Evolutionary conservation across 306 rosid genomes (phyloP).

Genomic region (Luffa acutangula): DNA sequence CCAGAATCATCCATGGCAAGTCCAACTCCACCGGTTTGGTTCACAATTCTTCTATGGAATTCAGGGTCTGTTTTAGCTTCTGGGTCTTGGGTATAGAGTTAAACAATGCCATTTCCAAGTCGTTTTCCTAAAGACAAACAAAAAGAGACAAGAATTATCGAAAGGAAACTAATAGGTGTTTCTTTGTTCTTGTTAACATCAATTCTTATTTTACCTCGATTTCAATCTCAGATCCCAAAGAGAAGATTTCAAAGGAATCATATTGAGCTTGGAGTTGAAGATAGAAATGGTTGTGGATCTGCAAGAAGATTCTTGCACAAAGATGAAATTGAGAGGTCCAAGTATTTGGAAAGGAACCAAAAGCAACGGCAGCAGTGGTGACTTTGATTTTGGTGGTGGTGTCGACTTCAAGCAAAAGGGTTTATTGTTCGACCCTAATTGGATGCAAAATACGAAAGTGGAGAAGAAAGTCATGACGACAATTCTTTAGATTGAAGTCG

Average conservation of each 20-base stretch:
- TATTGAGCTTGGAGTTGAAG: conserved; percentile 13
- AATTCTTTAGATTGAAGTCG: background rate
- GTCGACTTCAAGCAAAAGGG: background rate
- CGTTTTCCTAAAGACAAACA: conserved; percentile 40
- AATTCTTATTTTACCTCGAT: conserved; percentile 36
- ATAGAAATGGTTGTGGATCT: background rate
- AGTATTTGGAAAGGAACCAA: too few species aligned
- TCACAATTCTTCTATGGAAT: conserved; percentile 28
- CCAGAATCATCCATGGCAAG: conserved; percentile 35
- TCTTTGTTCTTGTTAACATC: conserved; percentile 22
- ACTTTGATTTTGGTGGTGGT: conserved; percentile 11
- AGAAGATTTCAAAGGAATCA: conserved; percentile 30
- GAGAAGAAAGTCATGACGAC: background rate
- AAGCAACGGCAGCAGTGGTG: background rate
- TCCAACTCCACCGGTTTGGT: background rate
- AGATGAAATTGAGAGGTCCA: conserved; percentile 8
- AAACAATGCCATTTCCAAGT: conserved; percentile 29
- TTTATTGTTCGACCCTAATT: conserved; percentile 57
- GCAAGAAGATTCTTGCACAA: conserved; percentile 17
- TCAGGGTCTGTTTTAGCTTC: conserved; percentile 25
- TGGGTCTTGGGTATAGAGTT: conserved; percentile 33
- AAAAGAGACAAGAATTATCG: conserved; percentile 12
- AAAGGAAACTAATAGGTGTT: background rate
- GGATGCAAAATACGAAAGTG: conserved; percentile 39
- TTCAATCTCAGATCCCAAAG: conserved; percentile 47